Percentiles rank a stretch among this genome's conserved stretches.
Conservation (phyloP, 768 basidiomycete genomes). For the Tricholomella constricta region DNA sequence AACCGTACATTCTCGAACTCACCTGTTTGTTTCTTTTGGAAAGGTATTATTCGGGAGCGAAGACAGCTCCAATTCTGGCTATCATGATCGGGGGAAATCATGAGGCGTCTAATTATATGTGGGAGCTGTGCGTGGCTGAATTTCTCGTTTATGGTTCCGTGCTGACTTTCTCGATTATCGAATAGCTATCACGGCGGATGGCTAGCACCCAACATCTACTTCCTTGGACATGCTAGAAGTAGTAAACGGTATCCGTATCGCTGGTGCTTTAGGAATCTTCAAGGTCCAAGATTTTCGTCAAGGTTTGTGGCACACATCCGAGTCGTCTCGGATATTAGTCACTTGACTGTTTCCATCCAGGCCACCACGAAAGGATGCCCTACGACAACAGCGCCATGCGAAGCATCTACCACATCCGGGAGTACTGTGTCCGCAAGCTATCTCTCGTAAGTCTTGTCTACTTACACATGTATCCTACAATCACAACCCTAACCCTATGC, state of each 20-base stretch:
- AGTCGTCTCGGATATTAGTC: not conserved
- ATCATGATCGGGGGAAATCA: conserved; percentile 98
- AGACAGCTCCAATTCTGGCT: conserved; percentile 82
- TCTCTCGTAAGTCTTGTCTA: conserved; percentile 55
- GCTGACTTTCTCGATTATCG: not conserved
- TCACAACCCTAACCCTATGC: conserved; percentile 15
- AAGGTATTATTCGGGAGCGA: conserved; percentile 88
- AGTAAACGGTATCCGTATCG: conserved; percentile 85
- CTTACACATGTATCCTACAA: too few species aligned
- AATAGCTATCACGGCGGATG: conserved; percentile 92
- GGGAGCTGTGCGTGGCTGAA: conserved; percentile 75
- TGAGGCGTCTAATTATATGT: conserved; percentile 95
- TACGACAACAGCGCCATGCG: conserved; percentile 73
- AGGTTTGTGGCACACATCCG: conserved; percentile 45
- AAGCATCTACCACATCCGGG: conserved; percentile 89
- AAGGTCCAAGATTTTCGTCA: conserved; percentile 71
- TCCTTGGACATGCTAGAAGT: conserved; percentile 91
- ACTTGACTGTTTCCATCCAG: conserved; percentile 33
- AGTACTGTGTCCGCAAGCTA: conserved; percentile 79
- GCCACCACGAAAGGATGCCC: conserved; percentile 81
- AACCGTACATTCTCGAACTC: not conserved
- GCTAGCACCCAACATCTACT: conserved; percentile 97
- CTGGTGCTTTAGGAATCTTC: conserved; percentile 92
- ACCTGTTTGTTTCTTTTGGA: not conserved
- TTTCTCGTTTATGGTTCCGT: not conserved